Conservation (phyloP, 2,329 filamentous ascomycete genomes). For the Acrodontium crateriforme region DNA sequence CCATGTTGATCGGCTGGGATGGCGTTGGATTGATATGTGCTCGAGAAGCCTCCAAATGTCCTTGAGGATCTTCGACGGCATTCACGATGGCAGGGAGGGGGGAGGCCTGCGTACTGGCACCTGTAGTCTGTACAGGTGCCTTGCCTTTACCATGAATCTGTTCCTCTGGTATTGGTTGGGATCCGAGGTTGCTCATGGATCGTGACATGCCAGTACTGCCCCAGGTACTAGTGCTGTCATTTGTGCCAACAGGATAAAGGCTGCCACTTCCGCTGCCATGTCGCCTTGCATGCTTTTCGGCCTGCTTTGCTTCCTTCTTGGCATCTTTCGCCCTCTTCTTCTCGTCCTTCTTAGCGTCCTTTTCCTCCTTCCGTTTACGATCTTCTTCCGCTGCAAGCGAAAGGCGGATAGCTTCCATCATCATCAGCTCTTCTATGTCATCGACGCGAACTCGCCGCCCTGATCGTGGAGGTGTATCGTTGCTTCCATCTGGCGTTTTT, state of each 20-base stretch:
- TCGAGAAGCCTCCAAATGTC: constrained; percentile 32
- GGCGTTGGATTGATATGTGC: constrained; percentile 25
- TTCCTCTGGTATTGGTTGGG: constrained; percentile 23
- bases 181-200: constrained; percentile 40
- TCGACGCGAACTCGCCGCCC: constrained; percentile 55
- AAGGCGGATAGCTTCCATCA: constrained; percentile 86
- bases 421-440: constrained; percentile 95
- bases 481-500: constrained; percentile 11
- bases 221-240: constrained; percentile 22
- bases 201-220: constrained; percentile 19
- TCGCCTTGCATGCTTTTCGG: constrained; percentile 54
- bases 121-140: constrained; percentile 28
- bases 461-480: constrained; percentile 27
- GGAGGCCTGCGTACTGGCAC: constrained; percentile 21
- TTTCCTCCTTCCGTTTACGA: constrained; percentile 71
- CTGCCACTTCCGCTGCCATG: constrained; percentile 41
- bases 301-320: constrained; percentile 49
- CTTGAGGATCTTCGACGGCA: constrained; percentile 24
- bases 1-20: constrained; percentile 13
- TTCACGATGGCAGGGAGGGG: constrained; percentile 6
- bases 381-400: constrained; percentile 91
- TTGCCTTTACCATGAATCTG: constrained; percentile 33
- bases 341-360: constrained; percentile 64
- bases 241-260: constrained; percentile 32
- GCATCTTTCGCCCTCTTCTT: constrained; percentile 78